These are phyloP conservation scores for Alternaria arborescens DNA, from an alignment of 2,329 filamentous ascomycete genomes.

Conservation along the genomic window DNA sequence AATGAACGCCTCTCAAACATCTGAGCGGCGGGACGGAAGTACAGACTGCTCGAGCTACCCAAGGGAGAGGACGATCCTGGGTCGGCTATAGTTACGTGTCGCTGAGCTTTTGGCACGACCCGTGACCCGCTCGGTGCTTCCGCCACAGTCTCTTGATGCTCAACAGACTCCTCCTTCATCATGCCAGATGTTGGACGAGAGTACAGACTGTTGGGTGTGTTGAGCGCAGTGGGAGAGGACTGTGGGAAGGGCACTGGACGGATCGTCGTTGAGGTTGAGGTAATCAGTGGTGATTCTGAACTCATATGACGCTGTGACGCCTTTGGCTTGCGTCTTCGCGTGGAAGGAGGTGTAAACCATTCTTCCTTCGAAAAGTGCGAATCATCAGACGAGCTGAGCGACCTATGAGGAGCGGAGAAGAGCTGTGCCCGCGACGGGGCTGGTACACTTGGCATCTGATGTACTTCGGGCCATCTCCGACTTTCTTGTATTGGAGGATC, in stretches of 20 bases:
- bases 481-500: not conserved
- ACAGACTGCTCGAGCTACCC: not conserved
- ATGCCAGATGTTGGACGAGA: not conserved
- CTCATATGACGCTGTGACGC: not conserved
- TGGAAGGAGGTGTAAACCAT: slow-evolving; percentile 28
- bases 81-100: not conserved
- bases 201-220: not conserved
- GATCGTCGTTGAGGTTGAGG: not conserved
- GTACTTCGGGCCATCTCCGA: slow-evolving; percentile 9
- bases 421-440: not conserved
- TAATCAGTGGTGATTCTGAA: not conserved
- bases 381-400: slow-evolving; percentile 9
- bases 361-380: slow-evolving; percentile 16
- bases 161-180: not conserved
- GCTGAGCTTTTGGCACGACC: not conserved
- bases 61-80: not conserved
- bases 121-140: not conserved
- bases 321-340: slow-evolving; percentile 11
- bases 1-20: not conserved
- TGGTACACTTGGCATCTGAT: not conserved
- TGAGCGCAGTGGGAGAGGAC: not conserved
- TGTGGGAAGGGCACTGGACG: not conserved
- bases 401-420: not conserved
- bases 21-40: not conserved
- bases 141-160: not conserved